phyloP scores from a whole-genome alignment of 2,329 filamentous ascomycete genomes.

The Exophiala viscosa region DNA sequence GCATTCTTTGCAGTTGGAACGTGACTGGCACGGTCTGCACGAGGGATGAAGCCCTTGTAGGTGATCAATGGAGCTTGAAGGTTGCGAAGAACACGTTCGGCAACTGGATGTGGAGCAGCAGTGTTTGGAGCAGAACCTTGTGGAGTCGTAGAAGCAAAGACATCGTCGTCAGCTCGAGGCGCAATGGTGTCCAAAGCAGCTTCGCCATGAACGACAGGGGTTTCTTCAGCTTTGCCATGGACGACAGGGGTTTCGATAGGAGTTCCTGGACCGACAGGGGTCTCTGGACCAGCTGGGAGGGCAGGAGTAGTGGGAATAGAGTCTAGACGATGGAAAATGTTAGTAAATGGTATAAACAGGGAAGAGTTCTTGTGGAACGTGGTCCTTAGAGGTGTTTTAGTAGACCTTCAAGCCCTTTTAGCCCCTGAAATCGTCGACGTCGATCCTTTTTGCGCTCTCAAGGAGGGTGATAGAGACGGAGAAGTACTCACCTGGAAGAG shows the following conservation, averaged over 20 bases:
- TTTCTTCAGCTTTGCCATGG: background rate
- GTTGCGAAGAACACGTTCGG: constrained; percentile 1
- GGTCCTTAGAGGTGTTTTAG: background rate
- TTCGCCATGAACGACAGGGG: background rate
- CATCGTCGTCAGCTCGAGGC: constrained; percentile 12
- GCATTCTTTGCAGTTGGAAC: constrained; percentile 34
- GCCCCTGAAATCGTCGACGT: background rate
- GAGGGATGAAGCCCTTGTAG: constrained; percentile 18
- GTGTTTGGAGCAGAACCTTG: background rate
- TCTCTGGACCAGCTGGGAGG: background rate
- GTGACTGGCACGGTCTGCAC: constrained; percentile 31
- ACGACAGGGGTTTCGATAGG: too few species aligned
- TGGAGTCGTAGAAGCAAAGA: constrained; percentile 6
- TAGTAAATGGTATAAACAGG: background rate
- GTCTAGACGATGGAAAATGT: background rate
- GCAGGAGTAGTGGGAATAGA: background rate
- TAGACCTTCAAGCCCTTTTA: background rate
- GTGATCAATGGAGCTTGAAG: background rate
- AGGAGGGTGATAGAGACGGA: background rate
- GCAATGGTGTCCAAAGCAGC: background rate
- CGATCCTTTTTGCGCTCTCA: too few species aligned
- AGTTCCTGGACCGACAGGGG: background rate
- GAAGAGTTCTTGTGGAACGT: too few species aligned
- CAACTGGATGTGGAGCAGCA: background rate
- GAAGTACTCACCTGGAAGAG: background rate